Evolutionary conservation across 2,329 filamentous ascomycete species (phyloP), one percentile per base, ranked within the genome.

Genomic region (Emmonsiellopsis sp.): DNA sequence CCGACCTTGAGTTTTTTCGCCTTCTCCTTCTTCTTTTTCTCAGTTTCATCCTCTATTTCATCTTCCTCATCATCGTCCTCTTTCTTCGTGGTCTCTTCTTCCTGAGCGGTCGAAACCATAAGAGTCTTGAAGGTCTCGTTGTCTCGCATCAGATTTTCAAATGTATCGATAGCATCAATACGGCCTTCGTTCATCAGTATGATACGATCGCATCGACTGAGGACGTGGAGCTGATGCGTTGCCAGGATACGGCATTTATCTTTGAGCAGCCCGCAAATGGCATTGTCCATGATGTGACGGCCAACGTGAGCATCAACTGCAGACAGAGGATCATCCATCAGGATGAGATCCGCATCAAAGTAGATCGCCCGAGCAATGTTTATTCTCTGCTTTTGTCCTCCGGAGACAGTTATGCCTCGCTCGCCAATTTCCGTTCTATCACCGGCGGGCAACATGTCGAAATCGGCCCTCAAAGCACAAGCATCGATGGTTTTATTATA

Each of bases 391-490:
- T 96, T 96, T 70, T 97, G 92, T 1, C 92, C 92, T 54, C 93
- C 92, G 15, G 90, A 95, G 1, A 97, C 87, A 1, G 90, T 97
- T 64, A 97, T 96, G 51, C 93, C 92, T 57, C 90, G 84, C 69
- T 97, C 93, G 30, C 92, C 93, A 64, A 97, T 95, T 68, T 97
- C 92, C 0, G 92, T 98, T 61, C 80, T 71, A 62, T 97, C 93
- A 11, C 89, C 87, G 54, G 87, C 82, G 0, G 92, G 92, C n/a
- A 97, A 77, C 83, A 95, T 95, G 47, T 95, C 89, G 6, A 97
- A 71, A 74, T 98, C 92, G 0, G 87, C 82, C 51, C 86, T 78
- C 8, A 97, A 76, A 1, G 92, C 90, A 68, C 92, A 97, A 8
- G 89, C 89, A 66, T 86, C 80, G 34, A 95, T 78, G n/a, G 95